Evolutionary conservation across 345 rosid genomes (phyloP).

Genomic region (Acer yangbiense): DNA sequence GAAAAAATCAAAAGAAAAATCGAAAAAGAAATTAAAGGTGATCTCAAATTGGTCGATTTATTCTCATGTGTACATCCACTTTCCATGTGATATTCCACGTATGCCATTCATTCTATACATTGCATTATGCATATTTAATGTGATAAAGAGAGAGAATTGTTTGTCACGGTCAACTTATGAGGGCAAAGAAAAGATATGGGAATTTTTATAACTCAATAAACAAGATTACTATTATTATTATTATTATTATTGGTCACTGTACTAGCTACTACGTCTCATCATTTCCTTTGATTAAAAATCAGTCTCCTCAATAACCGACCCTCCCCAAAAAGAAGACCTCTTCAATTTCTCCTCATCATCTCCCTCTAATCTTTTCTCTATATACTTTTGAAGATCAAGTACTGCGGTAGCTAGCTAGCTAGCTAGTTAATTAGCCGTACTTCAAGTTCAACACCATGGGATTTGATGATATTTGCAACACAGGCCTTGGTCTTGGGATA

Average conservation of each 20-base stretch:
- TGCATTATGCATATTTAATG: slow-evolving; percentile 17
- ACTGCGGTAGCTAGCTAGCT: background rate
- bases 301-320: background rate
- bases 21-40: background rate
- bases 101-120: slow-evolving; percentile 23
- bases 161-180: slow-evolving; percentile 26
- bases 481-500: slow-evolving; percentile 36
- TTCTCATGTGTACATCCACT: slow-evolving; percentile 26
- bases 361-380: slow-evolving; percentile 8
- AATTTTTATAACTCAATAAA: slow-evolving; percentile 20
- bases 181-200: slow-evolving; percentile 20
- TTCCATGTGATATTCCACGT: slow-evolving; percentile 39
- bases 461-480: slow-evolving; percentile 32
- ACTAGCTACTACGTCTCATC: slow-evolving; percentile 14
- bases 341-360: background rate
- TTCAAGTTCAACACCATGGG: slow-evolving; percentile 20
- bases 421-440: background rate
- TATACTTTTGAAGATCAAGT: background rate
- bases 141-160: background rate
- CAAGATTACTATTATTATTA: slow-evolving; percentile 9
- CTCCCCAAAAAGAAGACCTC: background rate
- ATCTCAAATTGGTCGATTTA: slow-evolving; percentile 18
- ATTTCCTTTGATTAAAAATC: slow-evolving; percentile 26
- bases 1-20: background rate
- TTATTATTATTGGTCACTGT: background rate